Conservation (phyloP, 2,329 filamentous ascomycete genomes). For the Eutypella sp. region DNA sequence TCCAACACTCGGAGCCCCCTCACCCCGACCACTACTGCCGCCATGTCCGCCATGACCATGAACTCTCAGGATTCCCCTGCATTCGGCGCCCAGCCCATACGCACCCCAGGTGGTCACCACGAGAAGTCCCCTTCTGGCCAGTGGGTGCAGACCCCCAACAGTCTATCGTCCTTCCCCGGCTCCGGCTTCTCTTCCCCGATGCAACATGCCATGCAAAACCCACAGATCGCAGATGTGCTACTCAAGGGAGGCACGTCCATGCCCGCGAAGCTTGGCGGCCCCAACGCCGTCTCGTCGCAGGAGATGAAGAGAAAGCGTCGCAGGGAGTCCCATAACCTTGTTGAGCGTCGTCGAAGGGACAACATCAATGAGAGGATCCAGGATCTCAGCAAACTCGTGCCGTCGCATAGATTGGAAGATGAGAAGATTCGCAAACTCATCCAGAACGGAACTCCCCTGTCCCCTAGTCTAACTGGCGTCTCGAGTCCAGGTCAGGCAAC, state of each 20-base stretch:
- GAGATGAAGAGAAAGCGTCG: conserved; percentile 90
- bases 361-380: conserved; percentile 99
- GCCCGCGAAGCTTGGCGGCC: conserved; percentile 70
- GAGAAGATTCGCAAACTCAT: conserved; percentile 96
- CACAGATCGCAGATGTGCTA: conserved; percentile 84
- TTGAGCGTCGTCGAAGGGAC: conserved; percentile 89
- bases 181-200: conserved; percentile 85
- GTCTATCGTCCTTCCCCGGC: conserved; percentile 78
- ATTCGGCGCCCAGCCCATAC: conserved; percentile 74
- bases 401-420: conserved; percentile 86
- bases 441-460: conserved; percentile 84
- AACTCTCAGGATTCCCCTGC: conserved; percentile 61
- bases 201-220: conserved; percentile 59
- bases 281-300: conserved; percentile 64
- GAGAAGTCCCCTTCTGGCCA: conserved; percentile 83
- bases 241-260: conserved; percentile 84
- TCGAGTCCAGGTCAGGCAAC: conserved; percentile 70
- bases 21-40: conserved; percentile 74
- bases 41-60: conserved; percentile 67
- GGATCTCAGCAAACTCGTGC: conserved; percentile 89
- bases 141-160: conserved; percentile 84
- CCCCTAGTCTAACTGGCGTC: conserved; percentile 72
- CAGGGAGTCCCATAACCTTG: conserved; percentile 91
- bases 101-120: conserved; percentile 60
- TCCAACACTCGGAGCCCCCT: conserved; percentile 75